These are phyloP conservation scores for Collybiopsis luxurians DNA, from an alignment of 768 basidiomycete species.

Conservation along the genomic window DNA sequence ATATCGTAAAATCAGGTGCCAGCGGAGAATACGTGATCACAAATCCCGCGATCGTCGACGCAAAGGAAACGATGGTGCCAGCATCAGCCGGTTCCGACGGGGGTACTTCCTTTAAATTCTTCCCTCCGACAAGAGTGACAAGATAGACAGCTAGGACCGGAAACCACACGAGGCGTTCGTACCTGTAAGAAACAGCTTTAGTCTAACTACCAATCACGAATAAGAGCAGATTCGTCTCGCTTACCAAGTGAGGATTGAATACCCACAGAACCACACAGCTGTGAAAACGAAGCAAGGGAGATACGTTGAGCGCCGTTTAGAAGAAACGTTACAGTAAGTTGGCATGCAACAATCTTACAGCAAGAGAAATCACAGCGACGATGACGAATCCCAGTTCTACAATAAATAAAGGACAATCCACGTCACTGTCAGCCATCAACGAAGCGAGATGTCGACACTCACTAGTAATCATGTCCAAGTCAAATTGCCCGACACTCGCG, in stretches of 20 bases:
- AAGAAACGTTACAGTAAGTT: slow-evolving; percentile 32
- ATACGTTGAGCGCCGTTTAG: background rate
- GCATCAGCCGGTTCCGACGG: slow-evolving; percentile 54
- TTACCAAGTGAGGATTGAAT: slow-evolving; percentile 45
- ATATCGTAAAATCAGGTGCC: slow-evolving; percentile 74
- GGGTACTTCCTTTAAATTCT: slow-evolving; percentile 53
- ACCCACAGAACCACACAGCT: slow-evolving; percentile 62
- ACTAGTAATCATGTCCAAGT: slow-evolving; percentile 39
- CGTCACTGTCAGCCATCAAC: background rate
- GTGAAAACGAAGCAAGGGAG: no score
- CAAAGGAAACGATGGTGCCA: slow-evolving; percentile 57
- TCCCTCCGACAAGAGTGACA: slow-evolving; percentile 70
- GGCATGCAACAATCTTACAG: slow-evolving; percentile 44
- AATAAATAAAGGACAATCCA: background rate
- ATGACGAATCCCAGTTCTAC: slow-evolving; percentile 86
- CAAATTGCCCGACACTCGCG: slow-evolving; percentile 37
- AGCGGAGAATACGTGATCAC: slow-evolving; percentile 60
- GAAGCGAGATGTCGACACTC: background rate
- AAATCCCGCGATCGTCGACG: slow-evolving; percentile 70
- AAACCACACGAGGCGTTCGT: slow-evolving; percentile 74
- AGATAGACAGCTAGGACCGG: slow-evolving; percentile 74
- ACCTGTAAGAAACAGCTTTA: slow-evolving; percentile 30
- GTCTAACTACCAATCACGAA: background rate
- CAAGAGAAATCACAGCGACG: slow-evolving; percentile 63
- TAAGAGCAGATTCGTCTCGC: background rate